Evolutionary conservation across 371 early-diverging fungal species (phyloP).

Genomic region (Syncephalastrum sp.): DNA sequence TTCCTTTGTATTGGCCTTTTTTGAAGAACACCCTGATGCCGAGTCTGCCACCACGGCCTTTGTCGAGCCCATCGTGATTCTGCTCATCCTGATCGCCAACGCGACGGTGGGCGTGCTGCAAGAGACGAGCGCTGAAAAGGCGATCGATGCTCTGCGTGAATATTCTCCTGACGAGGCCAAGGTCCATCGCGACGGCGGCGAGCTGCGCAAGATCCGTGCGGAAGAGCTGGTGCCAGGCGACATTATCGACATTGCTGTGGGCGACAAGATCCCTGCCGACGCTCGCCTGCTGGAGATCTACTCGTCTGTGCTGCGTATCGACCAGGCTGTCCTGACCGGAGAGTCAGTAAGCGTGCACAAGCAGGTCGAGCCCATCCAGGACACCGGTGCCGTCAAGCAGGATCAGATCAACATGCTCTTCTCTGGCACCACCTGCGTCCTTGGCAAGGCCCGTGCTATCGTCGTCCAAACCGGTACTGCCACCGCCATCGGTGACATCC

Average conservation of each 20-base stretch:
- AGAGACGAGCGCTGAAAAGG: slow-evolving; percentile 95
- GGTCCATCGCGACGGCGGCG: slow-evolving; percentile 77
- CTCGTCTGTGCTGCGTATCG: slow-evolving; percentile 84
- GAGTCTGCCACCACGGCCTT: slow-evolving; percentile 72
- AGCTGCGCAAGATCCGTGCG: slow-evolving; percentile 66
- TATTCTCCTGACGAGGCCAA: slow-evolving; percentile 95
- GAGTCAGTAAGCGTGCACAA: slow-evolving; percentile 95
- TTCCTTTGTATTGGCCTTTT: slow-evolving; percentile 89
- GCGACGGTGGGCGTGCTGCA: slow-evolving; percentile 96
- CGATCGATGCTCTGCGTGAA: slow-evolving; percentile 93
- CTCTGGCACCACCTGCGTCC: slow-evolving; percentile 93
- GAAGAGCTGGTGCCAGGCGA: slow-evolving; percentile 95
- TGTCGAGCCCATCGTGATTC: slow-evolving; percentile 96
- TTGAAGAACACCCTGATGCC: slow-evolving; percentile 72
- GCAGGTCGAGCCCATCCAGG: slow-evolving; percentile 59
- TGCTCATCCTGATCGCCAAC: slow-evolving; percentile 95
- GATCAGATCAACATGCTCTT: slow-evolving; percentile 95
- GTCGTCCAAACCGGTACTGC: slow-evolving; percentile 84
- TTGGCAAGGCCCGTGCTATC: slow-evolving; percentile 88
- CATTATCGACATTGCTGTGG: slow-evolving; percentile 86
- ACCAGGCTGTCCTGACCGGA: slow-evolving; percentile 96
- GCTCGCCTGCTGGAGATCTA: slow-evolving; percentile 77
- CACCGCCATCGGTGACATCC: slow-evolving; percentile 95
- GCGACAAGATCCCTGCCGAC: slow-evolving; percentile 97
- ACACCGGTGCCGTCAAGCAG: slow-evolving; percentile 84